Conservation (phyloP, 352 stramenopile species). For the Phytophthora macrochlamydospora region DNA sequence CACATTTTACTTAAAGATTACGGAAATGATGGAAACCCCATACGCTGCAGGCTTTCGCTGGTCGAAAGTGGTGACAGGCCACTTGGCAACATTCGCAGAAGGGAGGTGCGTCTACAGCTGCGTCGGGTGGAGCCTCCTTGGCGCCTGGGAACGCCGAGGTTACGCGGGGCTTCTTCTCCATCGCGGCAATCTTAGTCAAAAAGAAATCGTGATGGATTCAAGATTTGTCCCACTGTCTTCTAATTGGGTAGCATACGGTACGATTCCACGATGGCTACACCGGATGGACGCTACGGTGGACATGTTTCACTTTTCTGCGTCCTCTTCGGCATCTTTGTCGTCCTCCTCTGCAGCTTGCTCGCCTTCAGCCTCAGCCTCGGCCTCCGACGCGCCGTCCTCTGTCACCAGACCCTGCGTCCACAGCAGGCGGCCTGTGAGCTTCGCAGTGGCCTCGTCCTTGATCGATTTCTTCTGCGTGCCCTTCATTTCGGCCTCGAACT, state of each 20-base stretch:
- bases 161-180: conserved; percentile 12
- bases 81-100: conserved; percentile 55
- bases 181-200: conserved; percentile 27
- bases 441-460: conserved; percentile 75
- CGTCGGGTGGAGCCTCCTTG: not conserved
- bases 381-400: conserved; percentile 52
- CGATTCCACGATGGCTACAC: not conserved
- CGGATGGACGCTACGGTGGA: conserved; percentile 17
- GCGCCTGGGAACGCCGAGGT: conserved; percentile 1
- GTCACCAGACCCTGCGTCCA: conserved; percentile 81
- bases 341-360: conserved; percentile 45
- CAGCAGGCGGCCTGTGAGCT: conserved; percentile 76
- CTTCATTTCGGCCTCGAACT: conserved; percentile 76
- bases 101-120: not conserved
- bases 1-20: conserved; percentile 4
- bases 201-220: conserved; percentile 21
- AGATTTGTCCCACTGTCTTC: not conserved
- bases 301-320: conserved; percentile 19
- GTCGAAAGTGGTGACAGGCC: conserved; percentile 47
- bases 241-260: not conserved
- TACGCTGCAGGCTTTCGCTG: conserved; percentile 44
- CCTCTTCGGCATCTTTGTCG: conserved; percentile 40
- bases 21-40: conserved; percentile 12
- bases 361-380: conserved; percentile 48
- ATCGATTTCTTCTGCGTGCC: conserved; percentile 43